A percentile compares a stretch with the other conserved stretches of the same genome.
phyloP scores from a whole-genome alignment of 768 basidiomycete species.

The Boletus tomentosulus region DNA sequence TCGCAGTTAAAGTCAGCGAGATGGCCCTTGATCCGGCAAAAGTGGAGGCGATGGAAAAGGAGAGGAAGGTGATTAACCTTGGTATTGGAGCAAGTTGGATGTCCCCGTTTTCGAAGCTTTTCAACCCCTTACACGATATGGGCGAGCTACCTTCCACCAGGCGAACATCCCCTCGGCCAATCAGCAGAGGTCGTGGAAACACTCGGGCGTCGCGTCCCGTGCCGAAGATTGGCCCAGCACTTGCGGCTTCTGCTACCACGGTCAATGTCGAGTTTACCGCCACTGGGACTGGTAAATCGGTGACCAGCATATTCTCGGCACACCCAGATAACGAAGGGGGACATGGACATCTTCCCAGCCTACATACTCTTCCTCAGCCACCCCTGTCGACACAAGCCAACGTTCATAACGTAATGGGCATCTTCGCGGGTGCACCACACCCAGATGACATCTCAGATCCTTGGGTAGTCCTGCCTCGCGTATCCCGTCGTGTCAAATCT shows the following conservation, averaged over 20 bases:
- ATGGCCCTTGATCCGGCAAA: conserved; percentile 59
- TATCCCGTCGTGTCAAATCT: conserved; percentile 31
- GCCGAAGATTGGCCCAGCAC: conserved; percentile 80
- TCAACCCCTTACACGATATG: conserved; percentile 38
- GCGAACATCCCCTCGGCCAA: conserved; percentile 26
- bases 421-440: conserved; percentile 86
- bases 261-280: conserved; percentile 97
- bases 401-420: conserved; percentile 60
- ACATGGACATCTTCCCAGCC: conserved; percentile 8
- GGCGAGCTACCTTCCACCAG: conserved; percentile 7
- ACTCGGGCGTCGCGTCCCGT: conserved; percentile 44
- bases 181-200: conserved; percentile 22
- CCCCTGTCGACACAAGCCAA: conserved; percentile 12
- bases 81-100: conserved; percentile 64
- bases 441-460: conserved; percentile 46
- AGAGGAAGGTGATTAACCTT: conserved; percentile 28
- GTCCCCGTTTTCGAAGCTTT: conserved; percentile 79
- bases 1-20: conserved; percentile 70
- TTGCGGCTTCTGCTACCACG: conserved; percentile 84
- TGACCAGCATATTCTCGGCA: conserved; percentile 40
- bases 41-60: conserved; percentile 38
- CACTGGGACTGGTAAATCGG: conserved; percentile 53
- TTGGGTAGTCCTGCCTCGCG: conserved; percentile 66
- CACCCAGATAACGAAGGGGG: conserved; percentile 21
- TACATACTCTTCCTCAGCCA: conserved; percentile 11